A percentile compares a stretch with the other conserved stretches of the same genome.
Conservation (phyloP, 371 early-diverging fungal species). For the Gilbertella persicaria region DNA sequence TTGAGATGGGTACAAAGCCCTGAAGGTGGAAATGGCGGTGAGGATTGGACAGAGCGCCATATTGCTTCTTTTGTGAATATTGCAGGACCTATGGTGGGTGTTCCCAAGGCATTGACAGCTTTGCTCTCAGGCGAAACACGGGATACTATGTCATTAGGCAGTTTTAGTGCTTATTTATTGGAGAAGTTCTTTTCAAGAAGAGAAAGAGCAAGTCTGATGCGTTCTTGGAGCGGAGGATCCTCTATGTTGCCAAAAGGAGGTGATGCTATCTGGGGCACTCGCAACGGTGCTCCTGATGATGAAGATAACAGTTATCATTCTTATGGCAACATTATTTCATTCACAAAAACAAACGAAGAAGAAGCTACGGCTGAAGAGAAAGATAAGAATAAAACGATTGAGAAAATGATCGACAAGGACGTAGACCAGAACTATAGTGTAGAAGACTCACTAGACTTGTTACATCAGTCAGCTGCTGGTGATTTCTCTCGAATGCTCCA, state of each 20-base stretch:
- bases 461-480: conserved; percentile 49
- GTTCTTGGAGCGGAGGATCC: conserved; percentile 84
- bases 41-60: conserved; percentile 80
- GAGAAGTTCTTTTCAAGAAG: conserved; percentile 84
- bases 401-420: conserved; percentile 13
- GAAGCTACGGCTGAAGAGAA: neutral
- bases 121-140: conserved; percentile 80
- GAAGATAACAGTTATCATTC: conserved; percentile 25
- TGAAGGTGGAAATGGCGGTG: conserved; percentile 73
- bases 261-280: conserved; percentile 78
- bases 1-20: conserved; percentile 88
- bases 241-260: conserved; percentile 90
- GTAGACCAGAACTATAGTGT: conserved; percentile 49
- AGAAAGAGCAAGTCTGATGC: conserved; percentile 78
- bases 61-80: conserved; percentile 85
- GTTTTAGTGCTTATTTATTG: conserved; percentile 74
- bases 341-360: conserved; percentile 14
- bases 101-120: conserved; percentile 83
- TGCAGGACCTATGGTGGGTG: conserved; percentile 88
- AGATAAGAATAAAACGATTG: neutral
- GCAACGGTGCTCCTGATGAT: conserved; percentile 69
- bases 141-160: conserved; percentile 86
- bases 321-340: conserved; percentile 43
- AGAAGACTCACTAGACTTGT: conserved; percentile 53
- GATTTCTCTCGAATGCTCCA: conserved; percentile 53